Evolutionary conservation across 2,329 filamentous ascomycete species (phyloP).

Genomic region (Fusarium sp.): DNA sequence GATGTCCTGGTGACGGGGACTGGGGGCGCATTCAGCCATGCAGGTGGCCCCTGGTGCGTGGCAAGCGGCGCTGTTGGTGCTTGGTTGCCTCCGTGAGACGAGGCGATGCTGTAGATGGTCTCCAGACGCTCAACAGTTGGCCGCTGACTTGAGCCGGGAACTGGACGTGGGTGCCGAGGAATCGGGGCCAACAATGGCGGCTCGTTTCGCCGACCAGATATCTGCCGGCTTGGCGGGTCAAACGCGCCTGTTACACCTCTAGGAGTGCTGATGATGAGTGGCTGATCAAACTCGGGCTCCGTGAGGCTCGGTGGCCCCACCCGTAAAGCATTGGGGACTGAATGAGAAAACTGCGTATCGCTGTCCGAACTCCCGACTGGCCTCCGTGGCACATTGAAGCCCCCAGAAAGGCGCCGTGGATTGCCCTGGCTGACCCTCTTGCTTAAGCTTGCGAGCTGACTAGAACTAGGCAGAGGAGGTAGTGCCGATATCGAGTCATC

Average conservation of each 20-base stretch:
- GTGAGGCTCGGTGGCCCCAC: conserved; percentile 21
- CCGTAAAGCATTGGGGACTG: conserved; percentile 42
- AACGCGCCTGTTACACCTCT: conserved; percentile 69
- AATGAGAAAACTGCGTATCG: conserved; percentile 37
- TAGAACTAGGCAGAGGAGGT: conserved; percentile 57
- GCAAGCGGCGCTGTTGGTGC: conserved; percentile 21
- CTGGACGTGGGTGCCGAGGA: conserved; percentile 65
- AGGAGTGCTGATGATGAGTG: conserved; percentile 74
- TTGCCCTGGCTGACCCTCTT: conserved; percentile 57
- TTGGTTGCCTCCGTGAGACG: conserved; percentile 35
- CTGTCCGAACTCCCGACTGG: conserved; percentile 56
- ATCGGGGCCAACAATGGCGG: conserved; percentile 69
- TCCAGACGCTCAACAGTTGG: conserved; percentile 70
- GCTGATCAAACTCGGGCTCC: conserved; percentile 61
- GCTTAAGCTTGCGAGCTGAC: conserved; percentile 58
- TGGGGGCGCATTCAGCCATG: conserved; percentile 57
- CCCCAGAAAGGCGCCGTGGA: conserved; percentile 61
- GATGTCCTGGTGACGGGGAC: conserved; percentile 55
- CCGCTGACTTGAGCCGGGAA: conserved; percentile 52
- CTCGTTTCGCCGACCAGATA: conserved; percentile 55
- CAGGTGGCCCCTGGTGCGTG: conserved; percentile 47
- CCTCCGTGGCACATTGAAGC: conserved; percentile 59
- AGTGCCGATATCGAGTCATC: conserved; percentile 55
- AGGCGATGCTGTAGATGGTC: conserved; percentile 65
- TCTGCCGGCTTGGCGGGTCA: conserved; percentile 60